Evolutionary conservation across 106 monocot genomes (phyloP), one percentile per base, ranked within the genome.

Genomic region (Iris macrosiphon): DNA sequence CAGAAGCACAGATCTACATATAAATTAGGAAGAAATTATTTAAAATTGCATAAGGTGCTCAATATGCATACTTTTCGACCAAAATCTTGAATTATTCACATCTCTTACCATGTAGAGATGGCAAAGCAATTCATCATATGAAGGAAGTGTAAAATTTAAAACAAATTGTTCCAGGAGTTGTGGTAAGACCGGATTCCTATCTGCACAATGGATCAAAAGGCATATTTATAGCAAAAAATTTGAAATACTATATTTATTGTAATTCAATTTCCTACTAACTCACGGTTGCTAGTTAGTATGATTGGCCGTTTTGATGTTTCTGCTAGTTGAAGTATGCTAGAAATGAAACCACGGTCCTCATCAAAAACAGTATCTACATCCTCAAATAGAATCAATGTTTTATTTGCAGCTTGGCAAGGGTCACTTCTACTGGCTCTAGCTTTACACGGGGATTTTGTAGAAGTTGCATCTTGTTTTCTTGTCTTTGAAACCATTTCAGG

Each of bases 351-450:
- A 59, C 72, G 79, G 57, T 98, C 98, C 68, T 87, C 91, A 45
- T 87, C 75, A 70, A 98, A 98, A 52, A 91, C 80, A 62, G 67
- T 77, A 63, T 98, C 98, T 40, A 90, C 87, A 61, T 98, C 91
- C 64, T 98, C 98, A 84, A 98, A 91, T 8, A 98, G 77, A 52
- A 91, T 67, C n/a, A 98, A 48, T 38, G 64, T 81, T 68, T 71
- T 87, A 55, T 74, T 79, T 65, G 72, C 64, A 74, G 64, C 57
- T 42, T 64, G 62, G 60, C 61, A 65, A 47, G 49, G 38, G 13
- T 64, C 42, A 37, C 24, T 55, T 7, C 32, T 66, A 40, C 69
- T 65, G 29, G 15, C 1, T n/a, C n/a, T n/a, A 49, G 57, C 14
- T 47, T 60, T 49, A 31, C 33, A 32, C 45, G 9, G 31, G 38